Base-by-base conservation (phyloP, 805 yeast species). In the Yarrowia yakushimensis region DNA sequence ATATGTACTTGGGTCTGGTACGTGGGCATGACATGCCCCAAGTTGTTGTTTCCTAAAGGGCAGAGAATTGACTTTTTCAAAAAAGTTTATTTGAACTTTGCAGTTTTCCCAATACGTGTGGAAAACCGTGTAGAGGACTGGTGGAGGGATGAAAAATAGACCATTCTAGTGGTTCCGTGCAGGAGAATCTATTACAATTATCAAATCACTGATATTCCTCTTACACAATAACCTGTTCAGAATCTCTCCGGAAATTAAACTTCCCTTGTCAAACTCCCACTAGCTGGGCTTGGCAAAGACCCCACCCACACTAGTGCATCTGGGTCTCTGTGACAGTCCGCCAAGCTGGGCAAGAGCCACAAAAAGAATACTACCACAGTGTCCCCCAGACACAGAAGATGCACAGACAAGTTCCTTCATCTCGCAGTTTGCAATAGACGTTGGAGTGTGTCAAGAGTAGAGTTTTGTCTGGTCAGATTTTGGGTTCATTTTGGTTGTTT, bases 241-340 rank as follows among this genome's bases (percentile, higher is more conserved):
- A n/a, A n/a, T n/a, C n/a, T n/a, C n/a, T n/a, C n/a, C n/a, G n/a
- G n/a, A n/a, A 20, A 37, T 4, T 41, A n/a, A 43, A 28, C 34
- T 43, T 15, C 18, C 50, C 23, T 43, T 43, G 50, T 43, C 17
- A 17, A 2, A 13, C 30, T 34, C 27, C 50, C 50, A 43, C 50
- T 43, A 25, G 23, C 50, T 43, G n/a, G 50, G 34, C 50, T 43
- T 43, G 50, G 50, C 50, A 43, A n/a, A 41, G 31, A 25, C 46
- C 46, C 46, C 46, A 25, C 46, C 46, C 46, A 25, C 46, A 42
- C 46, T 42, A 42, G 46, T 2, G 31, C 4, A 25, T 18, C 15
- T 23, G 12, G 8, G 20, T 34, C 15, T 25, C 18, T 34, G 50
- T 43, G n/a, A 17, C 50, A 43, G 50, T 27, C 50, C 27, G 27